These are phyloP conservation scores for Alnus rubra DNA, from an alignment of 306 rosid species.

Conservation along the genomic window DNA sequence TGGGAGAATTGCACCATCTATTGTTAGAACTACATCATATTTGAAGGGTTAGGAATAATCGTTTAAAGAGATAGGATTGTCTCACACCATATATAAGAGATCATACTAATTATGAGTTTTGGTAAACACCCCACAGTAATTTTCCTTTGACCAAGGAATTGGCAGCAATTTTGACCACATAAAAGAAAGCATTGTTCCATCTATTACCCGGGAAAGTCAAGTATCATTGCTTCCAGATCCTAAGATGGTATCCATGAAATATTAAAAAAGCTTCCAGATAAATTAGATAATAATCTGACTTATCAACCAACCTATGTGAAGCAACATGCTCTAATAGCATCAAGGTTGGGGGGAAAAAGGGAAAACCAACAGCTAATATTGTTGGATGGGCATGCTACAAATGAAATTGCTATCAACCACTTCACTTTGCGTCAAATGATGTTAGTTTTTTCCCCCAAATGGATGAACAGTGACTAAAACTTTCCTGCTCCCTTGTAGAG, in stretches of 20 bases:
- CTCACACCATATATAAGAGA: neutral
- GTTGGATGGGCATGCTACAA: neutral
- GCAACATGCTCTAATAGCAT: neutral
- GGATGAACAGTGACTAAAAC: neutral
- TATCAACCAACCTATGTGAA: neutral
- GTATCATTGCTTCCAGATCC: neutral
- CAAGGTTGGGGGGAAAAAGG: neutral
- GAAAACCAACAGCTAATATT: neutral
- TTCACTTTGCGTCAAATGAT: neutral
- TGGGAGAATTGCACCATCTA: neutral
- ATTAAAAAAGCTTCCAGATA: neutral
- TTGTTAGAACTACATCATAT: neutral
- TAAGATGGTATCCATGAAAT: neutral
- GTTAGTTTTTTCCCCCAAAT: neutral
- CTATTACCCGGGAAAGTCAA: neutral
- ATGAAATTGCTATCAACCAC: slow-evolving; percentile 1
- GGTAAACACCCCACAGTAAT: neutral
- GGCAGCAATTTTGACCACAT: neutral
- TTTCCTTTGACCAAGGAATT: neutral
- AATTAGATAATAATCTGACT: neutral
- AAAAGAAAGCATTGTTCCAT: neutral
- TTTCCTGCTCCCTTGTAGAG: neutral
- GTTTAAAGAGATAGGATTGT: neutral
- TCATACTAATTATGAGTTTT: neutral
- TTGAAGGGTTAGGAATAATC: neutral